phyloP scores from a whole-genome alignment of 768 basidiomycete genomes.

The Dioszegia aurantiaca region DNA sequence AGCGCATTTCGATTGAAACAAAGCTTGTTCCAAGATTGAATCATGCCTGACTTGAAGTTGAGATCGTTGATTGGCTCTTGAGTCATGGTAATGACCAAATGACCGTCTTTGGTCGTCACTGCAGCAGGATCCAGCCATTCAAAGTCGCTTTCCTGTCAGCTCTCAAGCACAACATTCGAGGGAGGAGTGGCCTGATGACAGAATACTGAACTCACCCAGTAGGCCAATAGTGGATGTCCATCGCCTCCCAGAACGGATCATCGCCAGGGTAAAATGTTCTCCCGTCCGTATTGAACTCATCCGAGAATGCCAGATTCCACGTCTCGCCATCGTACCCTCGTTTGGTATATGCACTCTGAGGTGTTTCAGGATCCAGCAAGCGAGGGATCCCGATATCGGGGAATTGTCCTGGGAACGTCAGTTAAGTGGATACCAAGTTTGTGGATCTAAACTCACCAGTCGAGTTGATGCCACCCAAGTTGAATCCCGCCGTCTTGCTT shows the following conservation, averaged over 20 bases:
- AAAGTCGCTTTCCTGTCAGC: constrained; percentile 36
- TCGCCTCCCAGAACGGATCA: constrained; percentile 65
- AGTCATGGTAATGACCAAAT: constrained; percentile 70
- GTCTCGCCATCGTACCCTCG: constrained; percentile 58
- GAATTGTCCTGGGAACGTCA: too few species aligned
- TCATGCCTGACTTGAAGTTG: constrained; percentile 58
- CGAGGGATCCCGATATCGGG: too few species aligned
- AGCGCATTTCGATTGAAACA: constrained; percentile 83
- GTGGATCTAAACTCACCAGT: constrained; percentile 10
- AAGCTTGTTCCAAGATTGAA: constrained; percentile 69
- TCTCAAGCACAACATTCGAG: not conserved
- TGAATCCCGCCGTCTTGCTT: constrained; percentile 55
- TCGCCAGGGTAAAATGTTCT: constrained; percentile 76
- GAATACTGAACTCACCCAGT: constrained; percentile 29
- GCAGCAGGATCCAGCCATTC: constrained; percentile 83
- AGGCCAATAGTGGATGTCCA: constrained; percentile 53
- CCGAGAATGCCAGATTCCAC: constrained; percentile 75
- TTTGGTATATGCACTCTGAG: constrained; percentile 54
- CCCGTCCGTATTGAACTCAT: constrained; percentile 79
- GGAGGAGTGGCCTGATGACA: too few species aligned
- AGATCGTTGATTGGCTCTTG: constrained; percentile 66
- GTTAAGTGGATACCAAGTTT: too few species aligned
- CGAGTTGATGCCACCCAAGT: constrained; percentile 74
- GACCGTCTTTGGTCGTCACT: constrained; percentile 69
- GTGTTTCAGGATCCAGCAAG: constrained; percentile 68